These are phyloP conservation scores for Phoenix roebelenii DNA, from an alignment of 176 grass and related monocot genomes.

Conservation along the genomic window DNA sequence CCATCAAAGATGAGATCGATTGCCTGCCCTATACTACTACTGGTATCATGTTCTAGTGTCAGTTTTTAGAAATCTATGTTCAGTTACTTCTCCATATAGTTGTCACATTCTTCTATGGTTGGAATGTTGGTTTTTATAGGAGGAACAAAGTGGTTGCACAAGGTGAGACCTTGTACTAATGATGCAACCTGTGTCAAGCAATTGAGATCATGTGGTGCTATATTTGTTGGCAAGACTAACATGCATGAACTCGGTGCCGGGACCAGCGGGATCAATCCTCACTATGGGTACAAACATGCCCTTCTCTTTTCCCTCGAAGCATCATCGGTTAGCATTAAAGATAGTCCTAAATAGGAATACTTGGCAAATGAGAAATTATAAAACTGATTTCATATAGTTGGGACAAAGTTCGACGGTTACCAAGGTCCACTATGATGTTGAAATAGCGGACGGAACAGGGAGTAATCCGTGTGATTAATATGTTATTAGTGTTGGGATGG, in stretches of 20 bases:
- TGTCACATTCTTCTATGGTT: not conserved
- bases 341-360: too few relatives aligned
- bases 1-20: conserved; percentile 86
- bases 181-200: conserved; percentile 72
- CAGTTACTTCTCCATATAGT: not conserved
- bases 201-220: conserved; percentile 68
- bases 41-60: conserved; percentile 23
- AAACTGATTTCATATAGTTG: too few relatives aligned
- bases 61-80: too few relatives aligned
- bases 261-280: conserved; percentile 49
- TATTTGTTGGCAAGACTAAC: conserved; percentile 72
- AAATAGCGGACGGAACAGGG: too few relatives aligned
- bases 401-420: too few relatives aligned
- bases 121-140: conserved; percentile 24
- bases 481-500: too few relatives aligned
- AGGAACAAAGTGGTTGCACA: conserved; percentile 64
- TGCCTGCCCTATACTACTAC: conserved; percentile 82
- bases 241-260: conserved; percentile 96
- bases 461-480: too few relatives aligned
- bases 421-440: too few relatives aligned
- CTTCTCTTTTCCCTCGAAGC: not conserved
- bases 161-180: conserved; percentile 28
- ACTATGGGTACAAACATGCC: conserved; percentile 26
- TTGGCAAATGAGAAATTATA: too few relatives aligned
- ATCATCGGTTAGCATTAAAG: not conserved